Evolutionary conservation across 2,329 filamentous ascomycete species (phyloP).

Genomic region (Tolypocladium inflatum): DNA sequence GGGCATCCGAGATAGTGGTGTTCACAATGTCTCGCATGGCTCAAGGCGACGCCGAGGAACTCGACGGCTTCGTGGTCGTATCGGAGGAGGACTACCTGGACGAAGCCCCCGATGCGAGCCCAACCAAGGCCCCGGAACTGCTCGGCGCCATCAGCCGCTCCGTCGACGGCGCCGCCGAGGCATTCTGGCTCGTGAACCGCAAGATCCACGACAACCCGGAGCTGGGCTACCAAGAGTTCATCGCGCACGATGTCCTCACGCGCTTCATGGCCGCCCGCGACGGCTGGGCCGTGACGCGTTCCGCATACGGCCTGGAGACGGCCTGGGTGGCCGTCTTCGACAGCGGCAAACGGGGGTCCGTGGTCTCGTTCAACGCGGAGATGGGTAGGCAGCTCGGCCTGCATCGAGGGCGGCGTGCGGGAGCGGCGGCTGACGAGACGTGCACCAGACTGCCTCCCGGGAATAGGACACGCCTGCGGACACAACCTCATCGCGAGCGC

Average conservation of each 20-base stretch:
- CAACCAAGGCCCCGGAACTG: background rate
- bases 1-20: too few relatives aligned
- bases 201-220: slow-evolving; percentile 34
- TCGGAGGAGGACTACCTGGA: too few relatives aligned
- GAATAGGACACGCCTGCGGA: slow-evolving; percentile 42
- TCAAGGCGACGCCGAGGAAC: too few relatives aligned
- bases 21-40: too few relatives aligned
- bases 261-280: slow-evolving; percentile 21
- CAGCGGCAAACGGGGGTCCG: slow-evolving; percentile 21
- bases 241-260: slow-evolving; percentile 29
- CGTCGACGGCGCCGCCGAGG: slow-evolving; percentile 9
- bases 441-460: slow-evolving; percentile 33
- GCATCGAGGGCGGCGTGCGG: too few relatives aligned
- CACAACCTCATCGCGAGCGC: slow-evolving; percentile 33
- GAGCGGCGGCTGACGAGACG: too few relatives aligned
- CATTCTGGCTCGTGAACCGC: slow-evolving; percentile 24
- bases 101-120: too few relatives aligned
- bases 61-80: too few relatives aligned
- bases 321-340: slow-evolving; percentile 31
- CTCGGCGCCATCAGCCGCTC: slow-evolving; percentile 30
- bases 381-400: slow-evolving; percentile 10
- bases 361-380: slow-evolving; percentile 31
- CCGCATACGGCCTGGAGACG: slow-evolving; percentile 31
- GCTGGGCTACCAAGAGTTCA: slow-evolving; percentile 27
- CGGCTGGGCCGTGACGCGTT: slow-evolving; percentile 27